Conservation (phyloP, 306 rosid species). For the Prunus campanulata region DNA sequence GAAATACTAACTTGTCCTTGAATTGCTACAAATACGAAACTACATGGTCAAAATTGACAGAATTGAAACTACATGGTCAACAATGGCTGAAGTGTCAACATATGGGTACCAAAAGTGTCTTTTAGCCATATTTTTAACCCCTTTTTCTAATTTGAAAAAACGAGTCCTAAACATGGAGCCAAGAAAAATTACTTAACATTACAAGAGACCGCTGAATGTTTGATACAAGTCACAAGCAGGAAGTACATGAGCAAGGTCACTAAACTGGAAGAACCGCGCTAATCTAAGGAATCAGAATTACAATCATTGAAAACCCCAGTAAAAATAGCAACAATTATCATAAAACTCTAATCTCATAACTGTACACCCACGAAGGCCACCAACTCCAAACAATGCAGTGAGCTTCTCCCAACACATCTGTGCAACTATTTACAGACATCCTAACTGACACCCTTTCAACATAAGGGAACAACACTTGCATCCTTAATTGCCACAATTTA, state of each 20-base stretch:
- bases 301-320: conserved; percentile 26
- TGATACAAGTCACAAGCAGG: conserved; percentile 12
- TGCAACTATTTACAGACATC: conserved; percentile 57
- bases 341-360: conserved; percentile 30
- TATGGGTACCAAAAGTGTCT: too few relatives aligned
- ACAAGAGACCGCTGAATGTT: conserved; percentile 1
- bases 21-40: too few relatives aligned
- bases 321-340: not conserved
- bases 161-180: not conserved
- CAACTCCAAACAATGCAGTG: conserved; percentile 34
- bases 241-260: conserved; percentile 8
- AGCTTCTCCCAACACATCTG: conserved; percentile 32
- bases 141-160: too few relatives aligned
- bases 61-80: too few relatives aligned
- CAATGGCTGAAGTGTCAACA: too few relatives aligned
- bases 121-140: too few relatives aligned
- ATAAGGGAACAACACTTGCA: conserved; percentile 28
- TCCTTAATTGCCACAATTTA: conserved; percentile 22
- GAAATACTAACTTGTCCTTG: too few relatives aligned
- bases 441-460: conserved; percentile 27
- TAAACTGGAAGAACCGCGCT: conserved; percentile 9
- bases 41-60: too few relatives aligned
- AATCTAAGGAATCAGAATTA: conserved; percentile 29
- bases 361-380: conserved; percentile 54
- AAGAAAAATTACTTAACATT: not conserved